Conservation (phyloP, 176 grass and related monocot genomes). For the Oryza meyeriana region DNA sequence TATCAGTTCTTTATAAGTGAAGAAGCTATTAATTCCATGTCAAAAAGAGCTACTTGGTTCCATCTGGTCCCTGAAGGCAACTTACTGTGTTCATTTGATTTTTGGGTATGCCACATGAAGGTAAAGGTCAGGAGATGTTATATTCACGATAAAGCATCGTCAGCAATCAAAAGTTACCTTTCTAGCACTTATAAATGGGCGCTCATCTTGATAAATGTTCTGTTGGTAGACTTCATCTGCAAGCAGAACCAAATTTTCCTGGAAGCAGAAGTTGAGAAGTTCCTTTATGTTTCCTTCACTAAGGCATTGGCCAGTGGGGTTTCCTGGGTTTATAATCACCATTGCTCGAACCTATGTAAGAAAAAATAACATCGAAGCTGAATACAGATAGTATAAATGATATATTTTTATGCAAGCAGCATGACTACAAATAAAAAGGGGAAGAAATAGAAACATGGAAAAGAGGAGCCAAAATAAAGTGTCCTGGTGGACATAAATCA, state of each 20-base stretch:
- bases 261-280: conserved; percentile 75
- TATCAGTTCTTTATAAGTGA: background rate
- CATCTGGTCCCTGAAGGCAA: conserved; percentile 14
- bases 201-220: conserved; percentile 93
- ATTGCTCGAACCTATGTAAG: conserved; percentile 76
- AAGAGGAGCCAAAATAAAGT: background rate
- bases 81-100: background rate
- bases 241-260: conserved; percentile 85
- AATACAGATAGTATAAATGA: background rate
- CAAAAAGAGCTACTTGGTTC: background rate
- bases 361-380: background rate
- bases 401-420: background rate
- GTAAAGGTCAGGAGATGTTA: background rate
- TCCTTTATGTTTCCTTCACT: conserved; percentile 86
- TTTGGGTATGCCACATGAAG: conserved; percentile 23
- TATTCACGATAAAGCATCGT: background rate
- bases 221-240: conserved; percentile 99
- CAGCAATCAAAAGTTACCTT: conserved; percentile 52
- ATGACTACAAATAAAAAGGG: background rate
- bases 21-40: background rate
- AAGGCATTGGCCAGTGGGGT: conserved; percentile 96
- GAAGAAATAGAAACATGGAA: conserved; percentile 1
- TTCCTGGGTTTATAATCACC: conserved; percentile 99
- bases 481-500: conserved; percentile 14
- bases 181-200: conserved; percentile 88